Evolutionary conservation across 345 rosid species (phyloP), one percentile per base, ranked within the genome.

Genomic region (Durio zibethinus): DNA sequence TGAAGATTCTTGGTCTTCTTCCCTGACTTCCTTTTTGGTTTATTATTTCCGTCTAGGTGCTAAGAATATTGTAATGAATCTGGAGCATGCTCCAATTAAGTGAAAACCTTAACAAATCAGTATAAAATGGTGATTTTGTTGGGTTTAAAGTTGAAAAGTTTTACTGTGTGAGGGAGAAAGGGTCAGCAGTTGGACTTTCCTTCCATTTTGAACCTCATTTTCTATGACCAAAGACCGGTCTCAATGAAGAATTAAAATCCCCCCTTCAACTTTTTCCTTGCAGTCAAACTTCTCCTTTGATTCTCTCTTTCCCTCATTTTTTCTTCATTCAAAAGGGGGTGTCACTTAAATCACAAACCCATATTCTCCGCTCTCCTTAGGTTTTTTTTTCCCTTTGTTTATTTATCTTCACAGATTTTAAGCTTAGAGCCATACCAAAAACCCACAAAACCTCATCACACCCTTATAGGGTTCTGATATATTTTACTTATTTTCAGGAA

Each of bases 151-250:
- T 20, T 6, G 11, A 7, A 14, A 14, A 10, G 0, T 25, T 47
- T 5, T n/a, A 0, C n/a, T n/a, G n/a, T 1, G 54, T 18, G 31
- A 59, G 2, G 73, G 20, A 75, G 86, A 86, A 83, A 31, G 56
- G 75, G 87, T 84, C 89, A 82, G 76, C 81, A 29, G 4, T 64
- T 82, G 62, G 76, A 84, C 79, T 69, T 77, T 76, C 73, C 11
- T 52, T 57, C 62, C 40, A 59, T 45, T 57, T 36, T 57, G 77
- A 47, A 47, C 59, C 42, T 33, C 20, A 23, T 3, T 63, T 63
- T 36, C 63, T 77, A 74, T 45, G 88, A 85, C 88, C 88, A 23
- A 74, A 70, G 84, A 82, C 85, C 71, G 15, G 81, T 80, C 82
- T 42, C 47, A 4, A 38, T 2, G 15, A 75, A 61, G 65, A 76